These are phyloP conservation scores for Dianthus caryophyllus DNA, from an alignment of 148 eudicot genomes.

Conservation along the genomic window DNA sequence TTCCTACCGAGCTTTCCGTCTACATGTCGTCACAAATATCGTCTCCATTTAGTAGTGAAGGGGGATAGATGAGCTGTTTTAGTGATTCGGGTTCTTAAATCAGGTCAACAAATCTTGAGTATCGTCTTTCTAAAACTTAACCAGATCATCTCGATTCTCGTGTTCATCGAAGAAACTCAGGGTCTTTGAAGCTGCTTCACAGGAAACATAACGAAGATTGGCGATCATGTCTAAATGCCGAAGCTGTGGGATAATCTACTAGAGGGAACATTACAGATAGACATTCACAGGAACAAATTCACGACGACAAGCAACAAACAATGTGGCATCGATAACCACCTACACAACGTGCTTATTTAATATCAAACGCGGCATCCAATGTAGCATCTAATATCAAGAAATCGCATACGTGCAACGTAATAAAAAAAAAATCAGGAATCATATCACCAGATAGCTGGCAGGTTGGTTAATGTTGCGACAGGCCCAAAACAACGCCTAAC, in stretches of 20 bases:
- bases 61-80: no score
- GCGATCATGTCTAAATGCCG: neutral
- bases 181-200: no score
- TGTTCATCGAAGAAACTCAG: no score
- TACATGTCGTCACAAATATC: neutral
- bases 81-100: no score
- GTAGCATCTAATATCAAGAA: neutral
- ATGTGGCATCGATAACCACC: neutral
- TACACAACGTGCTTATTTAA: neutral
- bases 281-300: neutral
- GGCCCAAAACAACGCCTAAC: slow-evolving; percentile 14
- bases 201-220: no score
- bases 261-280: slow-evolving; percentile 3
- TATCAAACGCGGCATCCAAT: neutral
- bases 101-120: no score
- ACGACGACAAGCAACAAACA: neutral
- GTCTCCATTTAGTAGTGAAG: neutral
- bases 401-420: slow-evolving; percentile 2
- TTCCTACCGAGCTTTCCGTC: neutral
- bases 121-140: no score
- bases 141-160: no score
- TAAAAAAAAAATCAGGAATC: slow-evolving; percentile 10
- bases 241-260: neutral
- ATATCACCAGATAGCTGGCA: slow-evolving; percentile 16
- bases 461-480: slow-evolving; percentile 23